These are phyloP conservation scores for Xylaria sp. DNA, from an alignment of 2,329 filamentous ascomycete genomes.

Conservation along the genomic window DNA sequence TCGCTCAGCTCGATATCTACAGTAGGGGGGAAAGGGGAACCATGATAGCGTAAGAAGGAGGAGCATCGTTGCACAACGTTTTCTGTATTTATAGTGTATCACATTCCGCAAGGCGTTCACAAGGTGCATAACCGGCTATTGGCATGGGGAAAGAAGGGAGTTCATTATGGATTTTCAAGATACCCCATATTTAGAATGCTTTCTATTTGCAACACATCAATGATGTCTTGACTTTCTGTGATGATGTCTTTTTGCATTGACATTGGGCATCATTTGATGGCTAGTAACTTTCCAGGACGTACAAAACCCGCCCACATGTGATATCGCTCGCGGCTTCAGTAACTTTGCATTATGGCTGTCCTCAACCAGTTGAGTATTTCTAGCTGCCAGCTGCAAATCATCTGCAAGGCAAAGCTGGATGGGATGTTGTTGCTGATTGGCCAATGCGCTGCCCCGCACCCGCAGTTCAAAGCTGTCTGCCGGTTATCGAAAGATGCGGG, in stretches of 20 bases:
- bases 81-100: background rate
- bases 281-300: background rate
- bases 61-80: background rate
- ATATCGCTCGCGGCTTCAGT: background rate
- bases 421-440: conserved; percentile 40
- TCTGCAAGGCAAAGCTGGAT: conserved; percentile 20
- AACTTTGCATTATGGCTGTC: too few relatives aligned
- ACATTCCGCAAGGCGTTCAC: conserved; percentile 29
- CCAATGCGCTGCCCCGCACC: conserved; percentile 46
- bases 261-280: background rate
- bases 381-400: conserved; percentile 22
- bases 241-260: background rate
- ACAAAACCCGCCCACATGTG: background rate
- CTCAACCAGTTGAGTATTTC: background rate
- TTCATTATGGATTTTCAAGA: conserved; percentile 28
- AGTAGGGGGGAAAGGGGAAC: background rate
- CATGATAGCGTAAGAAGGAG: background rate
- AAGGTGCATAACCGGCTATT: conserved; percentile 19
- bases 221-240: background rate
- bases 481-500: background rate
- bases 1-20: background rate
- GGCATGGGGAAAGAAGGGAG: background rate
- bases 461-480: background rate
- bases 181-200: conserved; percentile 32
- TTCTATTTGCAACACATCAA: background rate